Conservation (phyloP, 2,329 filamentous ascomycete species). For the Fusarium nematophilum region DNA sequence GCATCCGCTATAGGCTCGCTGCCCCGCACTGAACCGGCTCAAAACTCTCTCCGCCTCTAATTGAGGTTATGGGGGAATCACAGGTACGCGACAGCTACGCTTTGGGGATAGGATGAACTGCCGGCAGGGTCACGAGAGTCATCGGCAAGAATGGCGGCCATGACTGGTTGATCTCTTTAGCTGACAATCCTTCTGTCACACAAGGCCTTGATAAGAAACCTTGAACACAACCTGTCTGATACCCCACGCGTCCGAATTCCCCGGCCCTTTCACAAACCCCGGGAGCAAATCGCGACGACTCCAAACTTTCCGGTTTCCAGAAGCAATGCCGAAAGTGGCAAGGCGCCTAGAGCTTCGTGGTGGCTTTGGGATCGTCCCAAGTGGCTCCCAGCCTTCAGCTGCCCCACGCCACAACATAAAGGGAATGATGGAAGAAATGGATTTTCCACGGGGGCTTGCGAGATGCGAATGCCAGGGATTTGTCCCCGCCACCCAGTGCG, state of each 20-base stretch:
- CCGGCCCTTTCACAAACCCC: constrained; percentile 7
- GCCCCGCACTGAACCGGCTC: constrained; percentile 28
- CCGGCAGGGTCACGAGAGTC: constrained; percentile 7
- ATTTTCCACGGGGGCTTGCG: constrained; percentile 14
- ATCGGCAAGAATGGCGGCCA: constrained; percentile 24
- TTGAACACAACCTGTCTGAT: not conserved
- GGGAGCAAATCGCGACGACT: constrained; percentile 13
- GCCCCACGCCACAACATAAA: constrained; percentile 8
- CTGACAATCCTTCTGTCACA: not conserved
- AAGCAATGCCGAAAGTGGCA: constrained; percentile 31
- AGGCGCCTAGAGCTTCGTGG: constrained; percentile 14
- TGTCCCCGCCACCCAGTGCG: constrained; percentile 3
- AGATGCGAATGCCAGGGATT: constrained; percentile 19
- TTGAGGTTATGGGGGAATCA: constrained; percentile 11
- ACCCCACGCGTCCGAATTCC: constrained; percentile 11
- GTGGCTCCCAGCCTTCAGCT: constrained; percentile 9
- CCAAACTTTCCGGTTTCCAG: constrained; percentile 31
- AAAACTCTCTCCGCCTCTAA: constrained; percentile 34
- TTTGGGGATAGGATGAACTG: constrained; percentile 33
- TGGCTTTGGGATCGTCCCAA: constrained; percentile 10
- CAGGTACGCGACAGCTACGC: constrained; percentile 28
- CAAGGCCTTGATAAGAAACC: not conserved
- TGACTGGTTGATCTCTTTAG: constrained; percentile 2
- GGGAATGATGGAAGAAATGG: constrained; percentile 30
- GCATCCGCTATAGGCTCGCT: constrained; percentile 28